These are phyloP conservation scores for Kwoniella sp. DNA, from an alignment of 768 basidiomycete genomes.

Conservation along the genomic window DNA sequence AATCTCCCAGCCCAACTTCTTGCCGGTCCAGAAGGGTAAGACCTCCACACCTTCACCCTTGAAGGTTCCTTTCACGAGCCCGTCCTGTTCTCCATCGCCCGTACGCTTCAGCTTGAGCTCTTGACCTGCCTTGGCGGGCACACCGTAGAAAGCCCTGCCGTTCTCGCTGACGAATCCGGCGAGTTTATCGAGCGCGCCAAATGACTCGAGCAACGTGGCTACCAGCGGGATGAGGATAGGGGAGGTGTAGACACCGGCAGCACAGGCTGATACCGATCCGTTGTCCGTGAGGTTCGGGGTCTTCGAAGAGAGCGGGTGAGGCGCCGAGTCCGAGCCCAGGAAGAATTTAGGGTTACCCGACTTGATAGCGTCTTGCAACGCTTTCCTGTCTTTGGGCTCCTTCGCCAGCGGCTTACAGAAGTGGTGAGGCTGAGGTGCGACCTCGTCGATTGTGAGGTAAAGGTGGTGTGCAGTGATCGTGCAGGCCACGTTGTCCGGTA, in stretches of 20 bases:
- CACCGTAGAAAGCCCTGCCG: constrained; percentile 78
- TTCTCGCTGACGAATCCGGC: constrained; percentile 75
- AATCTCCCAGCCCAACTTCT: constrained; percentile 69
- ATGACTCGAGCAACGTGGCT: constrained; percentile 83
- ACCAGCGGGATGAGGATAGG: constrained; percentile 87
- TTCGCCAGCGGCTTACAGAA: constrained; percentile 99
- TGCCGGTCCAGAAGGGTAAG: constrained; percentile 87
- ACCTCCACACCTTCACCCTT: constrained; percentile 57
- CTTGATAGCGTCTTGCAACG: constrained; percentile 73
- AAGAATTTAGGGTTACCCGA: constrained; percentile 92
- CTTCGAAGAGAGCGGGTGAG: constrained; percentile 67
- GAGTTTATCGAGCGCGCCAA: constrained; percentile 79
- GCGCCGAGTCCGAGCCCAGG: constrained; percentile 94
- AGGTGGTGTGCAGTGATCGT: constrained; percentile 98
- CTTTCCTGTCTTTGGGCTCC: constrained; percentile 84
- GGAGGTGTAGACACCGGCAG: constrained; percentile 94
- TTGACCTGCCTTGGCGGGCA: constrained; percentile 41
- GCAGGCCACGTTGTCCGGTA: constrained; percentile 82
- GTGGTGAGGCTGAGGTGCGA: constrained; percentile 92
- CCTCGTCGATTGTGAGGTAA: constrained; percentile 89
- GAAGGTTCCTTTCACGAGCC: constrained; percentile 59
- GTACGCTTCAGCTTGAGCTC: constrained; percentile 49
- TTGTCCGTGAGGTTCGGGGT: constrained; percentile 34
- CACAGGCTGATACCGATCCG: constrained; percentile 69
- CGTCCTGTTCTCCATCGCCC: constrained; percentile 22